Evolutionary conservation across 495 filamentous ascomycete genomes (phyloP).

Genomic region (Thermothielavioides terrestris): DNA sequence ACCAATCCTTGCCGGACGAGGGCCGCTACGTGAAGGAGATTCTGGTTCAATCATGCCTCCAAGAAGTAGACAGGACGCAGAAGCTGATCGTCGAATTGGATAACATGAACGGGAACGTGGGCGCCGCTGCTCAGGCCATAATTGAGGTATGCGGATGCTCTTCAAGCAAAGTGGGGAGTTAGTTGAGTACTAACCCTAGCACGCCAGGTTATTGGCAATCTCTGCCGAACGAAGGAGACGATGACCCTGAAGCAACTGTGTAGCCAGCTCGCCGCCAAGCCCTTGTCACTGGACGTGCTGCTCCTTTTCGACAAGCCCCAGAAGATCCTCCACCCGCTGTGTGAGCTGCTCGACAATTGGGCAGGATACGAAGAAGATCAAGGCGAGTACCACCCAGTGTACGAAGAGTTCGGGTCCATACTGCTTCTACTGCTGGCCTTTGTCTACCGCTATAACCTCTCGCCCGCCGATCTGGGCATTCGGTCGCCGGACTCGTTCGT

Average conservation of each 20-base stretch:
- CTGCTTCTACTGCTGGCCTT: conserved; percentile 75
- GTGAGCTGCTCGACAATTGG: conserved; percentile 80
- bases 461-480: conserved; percentile 57
- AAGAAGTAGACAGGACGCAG: conserved; percentile 62
- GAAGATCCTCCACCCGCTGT: conserved; percentile 72
- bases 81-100: conserved; percentile 72
- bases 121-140: conserved; percentile 74
- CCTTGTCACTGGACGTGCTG: conserved; percentile 72
- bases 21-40: conserved; percentile 69
- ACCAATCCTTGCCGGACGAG: conserved; percentile 66
- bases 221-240: conserved; percentile 79
- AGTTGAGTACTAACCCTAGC: neutral
- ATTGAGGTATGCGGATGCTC: conserved; percentile 52
- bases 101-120: conserved; percentile 90
- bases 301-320: conserved; percentile 73
- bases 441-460: conserved; percentile 73
- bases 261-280: conserved; percentile 67
- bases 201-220: conserved; percentile 58
- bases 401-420: conserved; percentile 91
- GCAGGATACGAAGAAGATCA: conserved; percentile 81
- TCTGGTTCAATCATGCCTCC: conserved; percentile 63
- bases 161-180: neutral
- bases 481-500: conserved; percentile 60
- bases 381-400: conserved; percentile 89
- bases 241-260: conserved; percentile 84